Conservation (phyloP, 2,329 filamentous ascomycete species). For the Fusarium sulawesiense region DNA sequence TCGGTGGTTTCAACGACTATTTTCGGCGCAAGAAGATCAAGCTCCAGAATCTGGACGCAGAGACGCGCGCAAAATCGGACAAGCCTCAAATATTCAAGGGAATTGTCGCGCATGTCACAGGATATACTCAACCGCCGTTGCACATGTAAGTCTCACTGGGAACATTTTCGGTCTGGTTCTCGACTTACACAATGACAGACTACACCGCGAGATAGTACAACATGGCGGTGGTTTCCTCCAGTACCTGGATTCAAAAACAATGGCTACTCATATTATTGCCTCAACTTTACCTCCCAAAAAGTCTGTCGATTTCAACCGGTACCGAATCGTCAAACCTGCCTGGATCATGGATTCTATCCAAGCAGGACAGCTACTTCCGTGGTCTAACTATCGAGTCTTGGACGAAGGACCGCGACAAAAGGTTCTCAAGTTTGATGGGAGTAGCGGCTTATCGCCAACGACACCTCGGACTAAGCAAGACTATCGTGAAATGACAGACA, state of each 20-base stretch:
- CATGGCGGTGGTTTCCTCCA: conserved; percentile 96
- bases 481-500: conserved; percentile 84
- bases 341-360: conserved; percentile 93
- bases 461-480: conserved; percentile 67
- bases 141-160: conserved; percentile 68
- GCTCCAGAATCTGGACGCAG: conserved; percentile 90
- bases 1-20: conserved; percentile 91
- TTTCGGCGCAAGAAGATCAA: conserved; percentile 97
- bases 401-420: conserved; percentile 88
- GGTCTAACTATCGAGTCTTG: conserved; percentile 85
- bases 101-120: conserved; percentile 90
- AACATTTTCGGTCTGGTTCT: background rate
- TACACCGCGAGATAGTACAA: conserved; percentile 87
- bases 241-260: conserved; percentile 93
- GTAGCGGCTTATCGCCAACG: conserved; percentile 73
- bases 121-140: conserved; percentile 93
- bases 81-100: conserved; percentile 91
- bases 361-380: conserved; percentile 83
- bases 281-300: conserved; percentile 93
- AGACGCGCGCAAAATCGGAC: conserved; percentile 75
- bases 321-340: conserved; percentile 92
- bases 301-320: conserved; percentile 84
- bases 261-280: conserved; percentile 95
- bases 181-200: conserved; percentile 51
- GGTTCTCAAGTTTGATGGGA: conserved; percentile 71